These are phyloP conservation scores for Colletotrichum scovillei DNA, from an alignment of 2,329 filamentous ascomycete species.

Conservation along the genomic window DNA sequence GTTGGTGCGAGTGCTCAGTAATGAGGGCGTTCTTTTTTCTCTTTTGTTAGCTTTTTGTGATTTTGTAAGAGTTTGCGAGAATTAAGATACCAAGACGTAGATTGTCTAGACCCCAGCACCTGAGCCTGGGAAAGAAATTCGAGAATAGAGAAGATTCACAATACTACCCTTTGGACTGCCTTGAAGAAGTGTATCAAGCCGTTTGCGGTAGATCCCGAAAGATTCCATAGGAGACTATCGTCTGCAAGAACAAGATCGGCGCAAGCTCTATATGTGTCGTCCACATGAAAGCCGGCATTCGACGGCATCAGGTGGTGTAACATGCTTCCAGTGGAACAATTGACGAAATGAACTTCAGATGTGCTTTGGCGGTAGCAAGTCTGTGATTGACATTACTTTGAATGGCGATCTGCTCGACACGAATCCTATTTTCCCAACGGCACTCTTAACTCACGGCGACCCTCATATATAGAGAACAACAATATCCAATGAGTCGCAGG, in stretches of 20 bases:
- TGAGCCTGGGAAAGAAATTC: neutral
- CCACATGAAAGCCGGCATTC: neutral
- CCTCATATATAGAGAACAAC: neutral
- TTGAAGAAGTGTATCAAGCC: neutral
- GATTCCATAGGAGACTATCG: no score
- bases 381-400: neutral
- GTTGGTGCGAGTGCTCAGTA: neutral
- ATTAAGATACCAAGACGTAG: neutral
- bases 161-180: neutral
- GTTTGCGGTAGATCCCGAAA: neutral
- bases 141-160: neutral
- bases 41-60: neutral
- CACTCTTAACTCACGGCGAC: neutral
- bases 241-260: neutral
- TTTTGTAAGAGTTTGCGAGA: neutral
- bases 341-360: neutral
- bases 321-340: no score
- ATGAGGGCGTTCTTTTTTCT: neutral
- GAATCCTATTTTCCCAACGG: neutral
- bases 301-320: neutral
- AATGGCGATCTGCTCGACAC: neutral
- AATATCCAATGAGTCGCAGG: neutral
- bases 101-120: neutral
- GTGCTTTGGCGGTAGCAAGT: neutral
- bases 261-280: neutral